Conservation (phyloP, 2,329 filamentous ascomycete species). For the Ophiostoma montium region DNA sequence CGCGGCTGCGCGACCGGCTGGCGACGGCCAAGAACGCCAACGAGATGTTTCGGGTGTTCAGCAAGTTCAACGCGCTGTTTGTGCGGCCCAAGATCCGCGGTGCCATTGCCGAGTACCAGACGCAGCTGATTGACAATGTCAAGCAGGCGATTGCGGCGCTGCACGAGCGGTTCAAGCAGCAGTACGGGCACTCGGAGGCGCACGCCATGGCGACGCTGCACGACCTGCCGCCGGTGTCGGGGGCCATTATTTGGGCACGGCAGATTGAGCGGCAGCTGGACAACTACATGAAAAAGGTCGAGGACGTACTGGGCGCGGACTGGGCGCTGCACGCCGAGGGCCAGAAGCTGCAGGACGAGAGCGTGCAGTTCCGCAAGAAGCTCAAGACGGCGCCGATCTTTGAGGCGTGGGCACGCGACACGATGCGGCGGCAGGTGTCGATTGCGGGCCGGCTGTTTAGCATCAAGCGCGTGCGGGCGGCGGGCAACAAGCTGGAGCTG, state of each 20-base stretch:
- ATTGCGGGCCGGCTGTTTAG: slow-evolving; percentile 88
- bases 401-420: slow-evolving; percentile 87
- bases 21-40: slow-evolving; percentile 94
- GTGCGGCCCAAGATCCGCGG: slow-evolving; percentile 98
- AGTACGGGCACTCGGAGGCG: slow-evolving; percentile 95
- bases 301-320: slow-evolving; percentile 86
- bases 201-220: slow-evolving; percentile 97
- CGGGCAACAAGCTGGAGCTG: slow-evolving; percentile 77
- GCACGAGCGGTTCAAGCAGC: slow-evolving; percentile 95
- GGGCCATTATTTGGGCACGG: slow-evolving; percentile 92
- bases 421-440: slow-evolving; percentile 73
- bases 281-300: slow-evolving; percentile 98
- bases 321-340: slow-evolving; percentile 93
- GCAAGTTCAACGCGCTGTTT: slow-evolving; percentile 97
- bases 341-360: slow-evolving; percentile 82
- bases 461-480: slow-evolving; percentile 76
- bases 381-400: slow-evolving; percentile 88
- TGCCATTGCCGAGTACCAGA: slow-evolving; percentile 95
- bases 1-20: slow-evolving; percentile 76
- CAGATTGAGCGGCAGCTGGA: slow-evolving; percentile 95
- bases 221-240: slow-evolving; percentile 88
- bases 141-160: slow-evolving; percentile 88
- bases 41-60: slow-evolving; percentile 99
- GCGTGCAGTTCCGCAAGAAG: slow-evolving; percentile 89
- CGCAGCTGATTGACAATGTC: slow-evolving; percentile 93